A percentile compares a stretch with the other conserved stretches of the same genome.
These are phyloP conservation scores for Limtongozyma cylindracea DNA, from an alignment of 805 yeast genomes.

Conservation along the genomic window DNA sequence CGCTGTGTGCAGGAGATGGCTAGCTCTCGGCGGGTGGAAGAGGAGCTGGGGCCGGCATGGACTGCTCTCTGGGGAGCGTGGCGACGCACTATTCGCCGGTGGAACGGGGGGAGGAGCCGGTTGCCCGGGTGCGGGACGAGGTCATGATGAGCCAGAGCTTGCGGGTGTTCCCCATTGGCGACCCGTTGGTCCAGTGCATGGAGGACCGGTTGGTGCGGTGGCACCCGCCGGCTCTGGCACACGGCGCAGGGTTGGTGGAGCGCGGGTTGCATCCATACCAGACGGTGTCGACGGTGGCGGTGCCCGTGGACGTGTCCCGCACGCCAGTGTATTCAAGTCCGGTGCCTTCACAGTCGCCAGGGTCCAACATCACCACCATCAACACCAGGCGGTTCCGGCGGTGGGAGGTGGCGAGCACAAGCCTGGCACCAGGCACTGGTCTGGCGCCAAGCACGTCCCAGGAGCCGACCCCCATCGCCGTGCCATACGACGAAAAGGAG, in stretches of 20 bases:
- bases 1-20: too few species aligned
- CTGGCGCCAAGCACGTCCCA: slow-evolving; percentile 1
- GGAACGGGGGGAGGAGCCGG: too few species aligned
- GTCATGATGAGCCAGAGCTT: too few species aligned
- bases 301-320: background rate
- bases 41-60: too few species aligned
- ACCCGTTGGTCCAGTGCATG: slow-evolving; percentile 3
- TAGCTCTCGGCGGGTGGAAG: too few species aligned
- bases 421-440: background rate
- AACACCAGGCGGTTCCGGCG: background rate
- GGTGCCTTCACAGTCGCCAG: background rate
- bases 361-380: background rate
- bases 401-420: background rate
- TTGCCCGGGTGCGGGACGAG: too few species aligned
- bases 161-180: too few species aligned
- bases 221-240: slow-evolving; percentile 3
- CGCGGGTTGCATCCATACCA: slow-evolving; percentile 3
- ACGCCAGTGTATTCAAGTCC: background rate
- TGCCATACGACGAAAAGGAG: slow-evolving; percentile 1
- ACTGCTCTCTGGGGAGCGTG: too few species aligned
- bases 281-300: background rate
- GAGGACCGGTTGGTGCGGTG: slow-evolving; percentile 3
- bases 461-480: background rate
- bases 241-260: slow-evolving; percentile 2
- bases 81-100: too few species aligned